Evolutionary conservation across 257 asterid genomes (phyloP), one percentile per base, ranked within the genome.

Genomic region (Solanum corneliomulleri): DNA sequence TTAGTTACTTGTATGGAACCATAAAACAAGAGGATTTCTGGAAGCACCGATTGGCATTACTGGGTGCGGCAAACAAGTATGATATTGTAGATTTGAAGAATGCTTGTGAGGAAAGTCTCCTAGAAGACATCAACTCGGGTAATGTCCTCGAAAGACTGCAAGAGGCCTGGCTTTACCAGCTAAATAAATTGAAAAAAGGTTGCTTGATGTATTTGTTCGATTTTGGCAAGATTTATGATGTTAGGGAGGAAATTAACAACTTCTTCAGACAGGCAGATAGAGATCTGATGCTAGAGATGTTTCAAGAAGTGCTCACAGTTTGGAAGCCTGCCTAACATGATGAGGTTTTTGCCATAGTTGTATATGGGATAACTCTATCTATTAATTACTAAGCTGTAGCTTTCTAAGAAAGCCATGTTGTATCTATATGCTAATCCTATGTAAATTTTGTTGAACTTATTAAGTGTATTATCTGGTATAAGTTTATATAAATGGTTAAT

Each of bases 161-260:
- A 82, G 98, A 96, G 90, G 99, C 99, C 47, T 95, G 98, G 99
- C 96, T 96, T 87, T 97, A 96, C 90, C 96, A 95, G 64, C 96
- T 97, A 6, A 88, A 87, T 58, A 95, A 93, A 82, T 72, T 97
- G 95, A 97, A 95, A 93, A 95, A 92, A 88, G 97, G 98, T 15
- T 97, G 99, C 88, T 86, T 97, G 94, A 90, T 87, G 89, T 97
- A 97, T 86, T 91, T 97, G 91, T 92, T 97, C 33, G 98, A 95
- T 88, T 97, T 95, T 68, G 98, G 99, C 20, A 97, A 97, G 96
- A 94, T 97, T 85, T 94, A 92, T 83, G 98, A 94, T 68, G 94
- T 97, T 86, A 91, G 93, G 90, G 99, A 95, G 58, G 99, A 94
- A 64, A 94, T 94, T 88, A 90, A 86, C 33, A 89, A 85, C 66